These are phyloP conservation scores for Gaeumannomyces sp. DNA, from an alignment of 2,329 filamentous ascomycete genomes.

Conservation along the genomic window DNA sequence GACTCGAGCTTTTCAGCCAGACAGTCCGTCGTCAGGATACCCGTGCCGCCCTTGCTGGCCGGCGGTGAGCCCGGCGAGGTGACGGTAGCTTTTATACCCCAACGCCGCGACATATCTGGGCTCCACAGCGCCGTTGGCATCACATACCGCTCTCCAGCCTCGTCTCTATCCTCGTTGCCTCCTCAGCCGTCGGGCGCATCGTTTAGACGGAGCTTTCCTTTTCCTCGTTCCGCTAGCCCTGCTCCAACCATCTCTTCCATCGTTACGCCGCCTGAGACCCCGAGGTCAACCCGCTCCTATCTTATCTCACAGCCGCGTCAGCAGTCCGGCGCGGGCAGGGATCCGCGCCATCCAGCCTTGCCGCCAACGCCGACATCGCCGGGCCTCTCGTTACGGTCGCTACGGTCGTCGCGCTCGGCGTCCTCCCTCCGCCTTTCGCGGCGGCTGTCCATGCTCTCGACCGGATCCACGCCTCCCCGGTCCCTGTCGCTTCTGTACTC, in stretches of 20 bases:
- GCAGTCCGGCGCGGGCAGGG: not conserved
- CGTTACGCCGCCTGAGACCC: conserved; percentile 26
- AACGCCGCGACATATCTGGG: conserved; percentile 53
- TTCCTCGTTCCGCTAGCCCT: not conserved
- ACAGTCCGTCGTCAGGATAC: conserved; percentile 35
- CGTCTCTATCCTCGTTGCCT: conserved; percentile 12
- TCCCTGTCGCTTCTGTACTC: conserved; percentile 59
- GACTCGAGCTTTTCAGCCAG: conserved; percentile 29
- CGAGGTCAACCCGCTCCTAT: conserved; percentile 16
- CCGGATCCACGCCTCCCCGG: conserved; percentile 15
- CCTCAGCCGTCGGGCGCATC: conserved; percentile 10
- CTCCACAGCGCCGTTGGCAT: conserved; percentile 64
- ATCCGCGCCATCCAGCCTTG: conserved; percentile 13
- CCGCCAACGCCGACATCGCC: conserved; percentile 32
- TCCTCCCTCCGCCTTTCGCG: conserved; percentile 23
- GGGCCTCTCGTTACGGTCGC: conserved; percentile 17
- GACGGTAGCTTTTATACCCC: conserved; percentile 61
- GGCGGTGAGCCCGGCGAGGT: conserved; percentile 57
- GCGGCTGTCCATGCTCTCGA: conserved; percentile 10
- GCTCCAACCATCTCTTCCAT: conserved; percentile 10
- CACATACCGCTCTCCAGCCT: conserved; percentile 57
- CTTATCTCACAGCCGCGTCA: not conserved
- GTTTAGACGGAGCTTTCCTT: not conserved
- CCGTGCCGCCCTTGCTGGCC: conserved; percentile 45
- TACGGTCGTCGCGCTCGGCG: conserved; percentile 30